Conservation (phyloP, 2,329 filamentous ascomycete genomes). For the Phoma sp. region DNA sequence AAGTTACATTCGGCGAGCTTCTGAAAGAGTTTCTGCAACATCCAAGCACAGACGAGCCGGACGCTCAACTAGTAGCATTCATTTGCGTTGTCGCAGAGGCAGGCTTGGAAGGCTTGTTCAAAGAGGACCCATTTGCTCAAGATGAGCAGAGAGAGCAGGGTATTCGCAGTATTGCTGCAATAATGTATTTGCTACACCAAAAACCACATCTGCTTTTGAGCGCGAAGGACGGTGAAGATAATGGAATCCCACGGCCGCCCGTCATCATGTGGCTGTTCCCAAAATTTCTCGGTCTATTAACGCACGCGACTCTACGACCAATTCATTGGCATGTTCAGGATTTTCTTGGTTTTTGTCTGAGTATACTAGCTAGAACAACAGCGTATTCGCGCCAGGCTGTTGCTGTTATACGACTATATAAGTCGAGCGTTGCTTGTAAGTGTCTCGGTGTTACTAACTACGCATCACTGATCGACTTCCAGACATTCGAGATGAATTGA, state of each 20-base stretch:
- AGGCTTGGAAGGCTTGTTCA: constrained; percentile 73
- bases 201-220: constrained; percentile 71
- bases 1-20: constrained; percentile 77
- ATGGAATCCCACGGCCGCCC: constrained; percentile 49
- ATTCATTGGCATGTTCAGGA: constrained; percentile 49
- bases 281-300: constrained; percentile 59
- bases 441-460: neutral
- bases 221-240: constrained; percentile 39
- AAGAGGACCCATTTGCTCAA: constrained; percentile 73
- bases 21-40: constrained; percentile 67
- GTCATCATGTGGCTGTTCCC: constrained; percentile 63
- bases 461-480: constrained; percentile 5
- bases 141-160: constrained; percentile 66
- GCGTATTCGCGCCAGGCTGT: constrained; percentile 47
- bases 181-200: constrained; percentile 76
- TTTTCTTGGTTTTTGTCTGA: constrained; percentile 49
- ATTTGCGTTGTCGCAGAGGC: constrained; percentile 84
- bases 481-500: constrained; percentile 58
- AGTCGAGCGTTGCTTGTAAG: constrained; percentile 53
- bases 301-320: constrained; percentile 49
- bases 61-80: constrained; percentile 80
- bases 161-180: constrained; percentile 77
- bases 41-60: constrained; percentile 64
- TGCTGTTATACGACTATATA: constrained; percentile 47
- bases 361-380: constrained; percentile 44